phyloP scores from a whole-genome alignment of 176 grass and related monocot species.

The Lolium multiflorum region DNA sequence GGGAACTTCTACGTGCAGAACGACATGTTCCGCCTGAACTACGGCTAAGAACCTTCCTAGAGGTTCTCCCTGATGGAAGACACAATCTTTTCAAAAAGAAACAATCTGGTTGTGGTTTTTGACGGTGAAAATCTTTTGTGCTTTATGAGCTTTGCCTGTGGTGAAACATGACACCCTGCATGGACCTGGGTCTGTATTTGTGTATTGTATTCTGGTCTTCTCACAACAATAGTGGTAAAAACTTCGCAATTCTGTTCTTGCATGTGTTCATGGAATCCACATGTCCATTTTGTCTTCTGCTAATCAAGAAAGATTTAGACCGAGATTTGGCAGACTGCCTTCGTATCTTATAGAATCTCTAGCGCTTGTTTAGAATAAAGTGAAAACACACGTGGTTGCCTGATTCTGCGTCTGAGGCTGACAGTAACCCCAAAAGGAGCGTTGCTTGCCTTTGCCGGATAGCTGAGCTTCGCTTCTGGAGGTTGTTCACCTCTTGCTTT shows the following conservation, averaged over 20 bases:
- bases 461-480: conserved; percentile 9
- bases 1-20: conserved; percentile 69
- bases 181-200: neutral
- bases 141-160: neutral
- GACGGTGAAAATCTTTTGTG: conserved; percentile 21
- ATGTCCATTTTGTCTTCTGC: neutral
- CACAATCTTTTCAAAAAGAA: neutral
- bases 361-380: neutral
- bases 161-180: neutral
- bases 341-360: neutral
- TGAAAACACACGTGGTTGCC: neutral
- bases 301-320: neutral
- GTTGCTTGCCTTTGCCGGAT: conserved; percentile 38
- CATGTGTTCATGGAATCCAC: no score
- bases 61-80: neutral
- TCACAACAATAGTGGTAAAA: neutral
- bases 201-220: neutral
- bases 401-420: neutral
- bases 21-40: conserved; percentile 73
- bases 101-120: conserved; percentile 3
- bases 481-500: conserved; percentile 16
- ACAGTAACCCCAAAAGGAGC: neutral
- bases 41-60: conserved; percentile 34
- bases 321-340: neutral
- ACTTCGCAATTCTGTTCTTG: neutral